Evolutionary conservation across 2,329 filamentous ascomycete species (phyloP), one percentile per base, ranked within the genome.

Genomic region (Sporothrix humicola): DNA sequence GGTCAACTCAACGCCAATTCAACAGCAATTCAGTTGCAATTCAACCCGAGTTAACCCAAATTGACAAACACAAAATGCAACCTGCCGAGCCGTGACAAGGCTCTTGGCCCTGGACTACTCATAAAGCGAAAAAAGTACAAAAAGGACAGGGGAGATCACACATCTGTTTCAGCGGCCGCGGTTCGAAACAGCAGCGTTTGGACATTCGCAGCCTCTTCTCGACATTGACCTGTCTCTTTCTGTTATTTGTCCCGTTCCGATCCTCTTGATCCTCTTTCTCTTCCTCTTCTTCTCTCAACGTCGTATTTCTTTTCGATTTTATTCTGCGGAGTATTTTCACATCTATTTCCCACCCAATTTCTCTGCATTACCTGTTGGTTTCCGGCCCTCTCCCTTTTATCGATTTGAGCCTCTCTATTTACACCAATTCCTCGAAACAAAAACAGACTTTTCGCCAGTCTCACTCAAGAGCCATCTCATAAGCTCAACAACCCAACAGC

Each of bases 101-200:
- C 61, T 46, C 37, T 46, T 65, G 61, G 61, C 42, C 15, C 6
- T 44, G 12, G n/a, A 0, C 44, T 10, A 37, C 12, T 15, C 42
- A 7, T 12, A 17, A n/a, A 20, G 7, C 15, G n/a, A 31, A 23
- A 44, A 63, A 71, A 37, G 56, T 12, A 72, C 20, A 52, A 63
- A 65, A 9, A n/a, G 31, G 13, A 52, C 44, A 44, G 71, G 59
- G 69, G 59, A 66, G 48, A 72, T 66, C 71, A 66, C 48, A 72
- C 70, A 46, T 20, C 26, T 66, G 71, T 72, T 72, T 72, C 71
- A 72, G 71, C 59, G 59, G 31, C 31, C 48, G 37, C 48, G 4
- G 44, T 72, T 72, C 71, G 71, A 72, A 72, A 72, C 71, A 46
- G 42, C 48, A 58, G 42, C 17, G 69, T 63, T 61, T 61, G 46